Percentiles rank a stretch among this genome's conserved stretches.
phyloP scores from a whole-genome alignment of 2,329 filamentous ascomycete genomes.

The Bipolaris victoriae region DNA sequence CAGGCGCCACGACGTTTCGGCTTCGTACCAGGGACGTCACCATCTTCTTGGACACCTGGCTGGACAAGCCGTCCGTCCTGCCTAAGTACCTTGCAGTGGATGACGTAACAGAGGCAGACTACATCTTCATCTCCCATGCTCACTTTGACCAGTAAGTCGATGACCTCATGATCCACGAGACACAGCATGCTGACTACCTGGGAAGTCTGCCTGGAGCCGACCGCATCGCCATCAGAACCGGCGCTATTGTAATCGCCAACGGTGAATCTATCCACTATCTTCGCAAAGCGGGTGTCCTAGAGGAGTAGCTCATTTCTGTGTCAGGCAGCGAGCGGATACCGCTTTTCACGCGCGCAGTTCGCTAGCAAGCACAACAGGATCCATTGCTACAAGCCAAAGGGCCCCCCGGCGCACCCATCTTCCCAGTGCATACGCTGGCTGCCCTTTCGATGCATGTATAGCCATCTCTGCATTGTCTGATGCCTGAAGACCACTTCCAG shows the following conservation, averaged over 20 bases:
- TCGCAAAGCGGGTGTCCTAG: conserved; percentile 6
- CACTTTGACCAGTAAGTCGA: conserved; percentile 12
- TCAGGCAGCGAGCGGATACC: conserved; percentile 12
- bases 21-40: conserved; percentile 1
- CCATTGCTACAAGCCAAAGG: background rate
- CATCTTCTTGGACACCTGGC: conserved; percentile 16
- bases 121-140: conserved; percentile 16
- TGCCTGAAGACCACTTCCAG: conserved; percentile 1
- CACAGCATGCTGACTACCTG: background rate
- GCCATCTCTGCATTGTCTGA: conserved; percentile 8
- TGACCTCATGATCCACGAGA: background rate
- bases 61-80: conserved; percentile 5
- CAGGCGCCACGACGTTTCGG: conserved; percentile 11
- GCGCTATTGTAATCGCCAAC: conserved; percentile 12
- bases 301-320: conserved; percentile 8
- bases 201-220: conserved; percentile 14
- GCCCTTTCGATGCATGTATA: conserved; percentile 7
- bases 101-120: conserved; percentile 11
- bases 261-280: conserved; percentile 10
- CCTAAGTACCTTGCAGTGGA: conserved; percentile 1
- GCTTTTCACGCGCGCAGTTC: conserved; percentile 7
- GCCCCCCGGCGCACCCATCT: background rate
- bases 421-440: conserved; percentile 2
- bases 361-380: background rate
- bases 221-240: conserved; percentile 9